Percentiles rank a stretch among this genome's conserved stretches.
phyloP scores from a whole-genome alignment of 441 rosid species.

The Aleurites moluccanus region DNA sequence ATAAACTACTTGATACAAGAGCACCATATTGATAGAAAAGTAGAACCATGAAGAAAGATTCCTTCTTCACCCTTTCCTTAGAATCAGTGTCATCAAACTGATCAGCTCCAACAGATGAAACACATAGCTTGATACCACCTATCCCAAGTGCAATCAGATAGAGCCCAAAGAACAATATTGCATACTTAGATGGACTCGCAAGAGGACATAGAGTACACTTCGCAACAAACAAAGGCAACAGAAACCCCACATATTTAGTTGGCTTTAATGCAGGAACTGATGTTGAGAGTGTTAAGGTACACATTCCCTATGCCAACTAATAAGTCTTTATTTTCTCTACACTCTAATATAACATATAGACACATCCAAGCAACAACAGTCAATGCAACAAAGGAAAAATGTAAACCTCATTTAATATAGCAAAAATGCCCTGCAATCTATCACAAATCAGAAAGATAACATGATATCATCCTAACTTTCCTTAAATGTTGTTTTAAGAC shows the following conservation, averaged over 20 bases:
- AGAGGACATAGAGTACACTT: background rate
- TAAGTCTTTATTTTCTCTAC: constrained; percentile 9
- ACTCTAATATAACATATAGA: background rate
- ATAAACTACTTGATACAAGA: constrained; percentile 63
- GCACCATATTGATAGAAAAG: constrained; percentile 84
- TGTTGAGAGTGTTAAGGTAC: constrained; percentile 80
- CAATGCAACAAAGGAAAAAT: background rate
- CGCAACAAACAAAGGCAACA: no score
- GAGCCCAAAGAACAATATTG: constrained; percentile 70
- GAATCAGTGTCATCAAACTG: constrained; percentile 91
- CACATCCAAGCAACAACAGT: background rate
- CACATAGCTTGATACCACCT: constrained; percentile 96
- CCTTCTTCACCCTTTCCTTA: constrained; percentile 73
- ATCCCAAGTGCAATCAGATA: constrained; percentile 83
- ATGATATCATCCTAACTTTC: background rate
- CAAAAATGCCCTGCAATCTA: background rate
- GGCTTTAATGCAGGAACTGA: constrained; percentile 67
- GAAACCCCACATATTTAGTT: constrained; percentile 55
- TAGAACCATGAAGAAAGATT: constrained; percentile 90
- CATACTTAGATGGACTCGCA: constrained; percentile 57
- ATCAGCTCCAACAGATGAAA: constrained; percentile 82
- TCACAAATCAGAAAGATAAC: background rate
- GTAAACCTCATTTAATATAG: background rate
- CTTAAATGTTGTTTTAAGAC: background rate
- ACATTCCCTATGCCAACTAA: constrained; percentile 63